Evolutionary conservation across 2,329 filamentous ascomycete species (phyloP).

Genomic region (Westerdykella aurantiaca): DNA sequence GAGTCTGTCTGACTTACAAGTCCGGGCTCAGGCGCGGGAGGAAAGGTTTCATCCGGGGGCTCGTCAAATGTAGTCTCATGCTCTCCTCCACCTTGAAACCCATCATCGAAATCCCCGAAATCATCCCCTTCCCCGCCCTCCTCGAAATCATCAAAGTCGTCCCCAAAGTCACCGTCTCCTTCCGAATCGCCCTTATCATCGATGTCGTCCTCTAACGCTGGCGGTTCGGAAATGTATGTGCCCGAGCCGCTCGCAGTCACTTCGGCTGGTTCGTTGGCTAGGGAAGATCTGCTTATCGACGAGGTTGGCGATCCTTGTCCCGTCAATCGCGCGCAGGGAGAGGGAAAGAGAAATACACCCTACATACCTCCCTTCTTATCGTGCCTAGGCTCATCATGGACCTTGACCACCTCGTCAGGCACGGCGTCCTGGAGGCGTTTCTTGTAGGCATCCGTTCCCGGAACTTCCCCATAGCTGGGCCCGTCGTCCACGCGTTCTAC

Average conservation of each 20-base stretch:
- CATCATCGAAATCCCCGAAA: slow-evolving; percentile 50
- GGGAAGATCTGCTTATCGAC: slow-evolving; percentile 47
- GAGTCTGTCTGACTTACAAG: slow-evolving; percentile 45
- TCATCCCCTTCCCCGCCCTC: slow-evolving; percentile 47
- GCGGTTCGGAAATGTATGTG: slow-evolving; percentile 8
- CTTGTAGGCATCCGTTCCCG: slow-evolving; percentile 55
- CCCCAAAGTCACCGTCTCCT: slow-evolving; percentile 64
- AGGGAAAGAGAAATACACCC: slow-evolving; percentile 32
- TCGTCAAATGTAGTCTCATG: slow-evolving; percentile 37
- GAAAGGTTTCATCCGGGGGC: slow-evolving; percentile 33
- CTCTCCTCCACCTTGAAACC: slow-evolving; percentile 37
- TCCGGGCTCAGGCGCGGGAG: slow-evolving; percentile 39
- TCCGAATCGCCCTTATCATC: slow-evolving; percentile 17
- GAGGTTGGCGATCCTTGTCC: slow-evolving; percentile 54
- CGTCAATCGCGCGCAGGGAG: slow-evolving; percentile 54
- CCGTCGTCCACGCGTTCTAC: slow-evolving; percentile 57
- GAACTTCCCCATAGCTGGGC: slow-evolving; percentile 56
- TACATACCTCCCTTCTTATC: slow-evolving; percentile 54
- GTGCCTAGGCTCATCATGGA: slow-evolving; percentile 35
- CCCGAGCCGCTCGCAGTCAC: slow-evolving; percentile 9
- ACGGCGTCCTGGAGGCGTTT: slow-evolving; percentile 53
- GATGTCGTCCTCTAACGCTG: slow-evolving; percentile 8
- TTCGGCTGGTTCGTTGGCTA: slow-evolving; percentile 33
- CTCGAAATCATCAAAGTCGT: slow-evolving; percentile 63
- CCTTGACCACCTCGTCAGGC: slow-evolving; percentile 53